A percentile compares a stretch with the other conserved stretches of the same genome.
phyloP scores from a whole-genome alignment of 768 basidiomycete genomes.

The Lepiota subincarnata region DNA sequence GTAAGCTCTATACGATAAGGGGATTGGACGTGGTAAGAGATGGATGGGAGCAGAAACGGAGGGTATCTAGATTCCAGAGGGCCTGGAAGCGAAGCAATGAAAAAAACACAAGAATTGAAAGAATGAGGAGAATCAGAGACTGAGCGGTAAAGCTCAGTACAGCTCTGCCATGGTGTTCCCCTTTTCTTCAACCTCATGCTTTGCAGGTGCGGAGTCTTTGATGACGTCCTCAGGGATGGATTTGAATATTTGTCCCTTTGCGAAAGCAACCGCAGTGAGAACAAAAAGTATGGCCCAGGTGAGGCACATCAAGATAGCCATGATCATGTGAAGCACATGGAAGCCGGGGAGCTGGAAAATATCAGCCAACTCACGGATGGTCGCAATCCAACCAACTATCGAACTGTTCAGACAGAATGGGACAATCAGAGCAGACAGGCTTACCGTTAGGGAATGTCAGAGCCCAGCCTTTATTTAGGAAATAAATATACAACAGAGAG shows the following conservation, averaged over 20 bases:
- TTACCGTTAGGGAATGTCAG: slow-evolving; percentile 41
- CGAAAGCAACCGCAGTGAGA: slow-evolving; percentile 37
- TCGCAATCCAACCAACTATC: slow-evolving; percentile 42
- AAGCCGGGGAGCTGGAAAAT: slow-evolving; percentile 37
- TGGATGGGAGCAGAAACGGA: too few species aligned
- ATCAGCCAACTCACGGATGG: slow-evolving; percentile 36
- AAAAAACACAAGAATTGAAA: not conserved
- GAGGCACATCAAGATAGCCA: slow-evolving; percentile 35
- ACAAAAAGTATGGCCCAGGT: slow-evolving; percentile 39
- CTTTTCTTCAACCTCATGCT: not conserved
- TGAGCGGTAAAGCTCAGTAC: not conserved
- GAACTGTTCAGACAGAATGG: not conserved
- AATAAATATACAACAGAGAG: not conserved
- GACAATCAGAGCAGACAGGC: not conserved
- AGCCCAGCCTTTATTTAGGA: slow-evolving; percentile 29
- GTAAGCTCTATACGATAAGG: too few species aligned
- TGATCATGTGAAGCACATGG: slow-evolving; percentile 33
- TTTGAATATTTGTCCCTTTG: slow-evolving; percentile 39
- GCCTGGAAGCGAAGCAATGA: too few species aligned
- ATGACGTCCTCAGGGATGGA: slow-evolving; percentile 39
- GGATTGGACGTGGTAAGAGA: too few species aligned
- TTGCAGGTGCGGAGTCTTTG: slow-evolving; percentile 25
- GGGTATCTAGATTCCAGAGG: too few species aligned
- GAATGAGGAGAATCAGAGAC: not conserved
- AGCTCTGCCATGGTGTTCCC: not conserved